Base-by-base conservation (phyloP, 2,329 filamentous ascomycete genomes). In the Phyllosticta paracitricarpa region DNA sequence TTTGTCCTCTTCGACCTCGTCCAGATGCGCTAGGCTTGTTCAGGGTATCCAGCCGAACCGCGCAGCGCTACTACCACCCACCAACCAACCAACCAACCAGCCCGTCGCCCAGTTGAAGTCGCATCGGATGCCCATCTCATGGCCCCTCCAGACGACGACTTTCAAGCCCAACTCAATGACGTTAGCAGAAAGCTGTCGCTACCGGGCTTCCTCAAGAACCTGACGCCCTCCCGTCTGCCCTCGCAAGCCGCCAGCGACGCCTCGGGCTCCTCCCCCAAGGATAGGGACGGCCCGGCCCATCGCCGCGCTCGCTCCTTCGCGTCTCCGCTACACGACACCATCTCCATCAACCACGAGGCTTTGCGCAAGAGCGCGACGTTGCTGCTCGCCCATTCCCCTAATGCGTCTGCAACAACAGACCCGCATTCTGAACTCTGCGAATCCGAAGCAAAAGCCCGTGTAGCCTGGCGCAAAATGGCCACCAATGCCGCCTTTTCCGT, bases 401-500 rank as follows among this genome's bases (percentile, higher is more conserved):
- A 56, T 35, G 24, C 12, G 2, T 48, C 40, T 5, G n/a, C 40
- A 5, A 14, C 12, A n/a, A 4, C 35, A 8, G 61, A 62, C 14
- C 57, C 57, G 33, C 58, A 58, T 33, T 53, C 30, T 19, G 56
- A 62, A 30, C 53, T 59, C 52, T 57, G 57, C 40, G 26, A 53
- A 17, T 62, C 61, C 52, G 61, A 62, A 51, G 57, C 52, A 57
- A 53, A 59, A 30, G 71, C 71, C 59, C 69, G 64, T 58, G 63
- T 63, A 60, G 69, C 69, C 40, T 73, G 69, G 62, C 66, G 66
- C 24, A 68, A 67, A 14, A 75, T 75, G 73, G 69, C 70, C n/a
- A 63, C 71, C 56, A 69, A 70, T 35, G 70, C 68, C 66, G 68
- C 67, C 66, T 79, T 79, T 63, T 75, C 77, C 64, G 84, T 89